Percentiles rank a stretch among this genome's conserved stretches.
Evolutionary conservation across 179 eudicot genomes (phyloP).

Genomic region (Beta lomatogona): DNA sequence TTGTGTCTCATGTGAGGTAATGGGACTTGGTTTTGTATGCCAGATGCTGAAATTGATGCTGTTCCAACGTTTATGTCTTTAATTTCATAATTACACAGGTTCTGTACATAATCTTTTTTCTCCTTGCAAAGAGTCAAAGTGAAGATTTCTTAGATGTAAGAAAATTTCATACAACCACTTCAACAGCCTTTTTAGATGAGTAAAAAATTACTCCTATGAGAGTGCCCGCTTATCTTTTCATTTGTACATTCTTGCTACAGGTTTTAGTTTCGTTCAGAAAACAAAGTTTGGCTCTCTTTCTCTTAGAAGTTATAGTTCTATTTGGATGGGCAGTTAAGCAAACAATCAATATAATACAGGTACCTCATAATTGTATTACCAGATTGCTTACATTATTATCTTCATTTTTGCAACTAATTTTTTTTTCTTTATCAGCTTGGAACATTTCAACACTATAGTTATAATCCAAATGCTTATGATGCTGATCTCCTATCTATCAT

Average conservation of each 20-base stretch:
- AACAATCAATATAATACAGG: constrained; percentile 83
- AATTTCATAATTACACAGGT: constrained; percentile 53
- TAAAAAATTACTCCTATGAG: not conserved
- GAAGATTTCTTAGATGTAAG: constrained; percentile 66
- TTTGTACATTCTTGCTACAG: constrained; percentile 37
- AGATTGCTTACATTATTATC: not conserved
- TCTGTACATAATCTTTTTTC: constrained; percentile 80
- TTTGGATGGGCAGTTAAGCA: constrained; percentile 92
- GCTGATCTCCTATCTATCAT: too few species aligned
- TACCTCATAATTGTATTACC: constrained; percentile 20
- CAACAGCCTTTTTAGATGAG: too few species aligned
- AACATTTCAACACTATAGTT: not conserved
- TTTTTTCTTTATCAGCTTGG: not conserved
- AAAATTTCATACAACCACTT: constrained; percentile 5
- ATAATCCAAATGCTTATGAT: not conserved
- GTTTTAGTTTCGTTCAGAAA: constrained; percentile 54
- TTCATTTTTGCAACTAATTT: not conserved
- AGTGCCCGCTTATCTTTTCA: constrained; percentile 1
- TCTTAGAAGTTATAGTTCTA: constrained; percentile 53
- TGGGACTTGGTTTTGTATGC: not conserved
- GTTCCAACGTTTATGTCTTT: not conserved
- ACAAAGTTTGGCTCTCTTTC: constrained; percentile 48
- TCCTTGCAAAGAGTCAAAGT: constrained; percentile 65
- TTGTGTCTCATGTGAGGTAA: constrained; percentile 97
- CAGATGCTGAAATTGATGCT: constrained; percentile 1